Evolutionary conservation across 768 basidiomycete species (phyloP), one percentile per base, ranked within the genome.

Genomic region (Pholiota microspora): DNA sequence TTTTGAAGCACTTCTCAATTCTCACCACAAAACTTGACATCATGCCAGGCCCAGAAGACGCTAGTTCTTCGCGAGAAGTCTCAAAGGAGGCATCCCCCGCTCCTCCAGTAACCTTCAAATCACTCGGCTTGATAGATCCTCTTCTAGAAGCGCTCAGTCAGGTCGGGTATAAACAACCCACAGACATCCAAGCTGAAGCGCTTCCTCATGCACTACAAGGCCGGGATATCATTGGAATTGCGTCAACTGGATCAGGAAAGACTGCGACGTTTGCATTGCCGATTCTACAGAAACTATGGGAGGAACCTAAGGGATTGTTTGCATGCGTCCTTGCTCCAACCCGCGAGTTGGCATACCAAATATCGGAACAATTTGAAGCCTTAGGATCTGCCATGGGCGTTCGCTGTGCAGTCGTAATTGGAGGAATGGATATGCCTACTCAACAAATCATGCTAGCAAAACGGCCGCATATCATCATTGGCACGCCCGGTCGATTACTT

Each of bases 271-370:
- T 98, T 71, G 94, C 92, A 23, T 74, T 98, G 4, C 97, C 97
- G 2, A 96, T 99, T 55, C 74, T 99, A 31, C 97, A 99, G 71
- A 92, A 92, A 61, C 73, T 98, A 69, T 98, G 94, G 94, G 90
- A 94, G 46, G 90, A 95, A 27, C 97, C 97, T 44, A 88, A 88
- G 64, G 91, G 93, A 18, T 80, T 96, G 35, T 99, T 94, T 67
- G 94, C 94, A 12, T 89, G 92, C 64, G 85, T 98, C 13, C 79
- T 99, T 34, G 94, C 96, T 13, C 97, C 97, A 10, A 99, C 97
- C n/a, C 86, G 96, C 64, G 97, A 99, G 73, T 77, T 99, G 62
- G 97, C 97, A 28, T 95, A 89, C 72, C 97, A 99, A 72, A 99
- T 99, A 66, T 86, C 93, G n/a, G 90, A 98, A 62, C 94, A 96